phyloP scores from a whole-genome alignment of 2,329 filamentous ascomycete species.

The Ophiostoma montium region DNA sequence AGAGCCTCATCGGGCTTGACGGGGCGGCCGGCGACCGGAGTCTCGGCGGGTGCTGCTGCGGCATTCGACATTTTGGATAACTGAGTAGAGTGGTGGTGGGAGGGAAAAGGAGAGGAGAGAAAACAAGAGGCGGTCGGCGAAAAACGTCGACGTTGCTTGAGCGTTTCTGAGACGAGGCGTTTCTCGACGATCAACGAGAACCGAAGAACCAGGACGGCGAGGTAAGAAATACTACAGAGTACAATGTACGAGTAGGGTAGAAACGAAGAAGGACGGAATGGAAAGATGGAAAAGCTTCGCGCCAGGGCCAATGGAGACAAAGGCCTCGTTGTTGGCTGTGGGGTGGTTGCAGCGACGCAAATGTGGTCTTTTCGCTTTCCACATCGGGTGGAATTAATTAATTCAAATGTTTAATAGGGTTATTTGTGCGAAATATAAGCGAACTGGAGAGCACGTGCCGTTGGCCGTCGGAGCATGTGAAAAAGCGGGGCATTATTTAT shows the following conservation, averaged over 20 bases:
- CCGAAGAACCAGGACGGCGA: neutral
- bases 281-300: neutral
- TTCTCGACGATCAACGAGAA: neutral
- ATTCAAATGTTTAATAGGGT: neutral
- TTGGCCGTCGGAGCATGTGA: neutral
- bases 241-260: neutral
- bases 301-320: neutral
- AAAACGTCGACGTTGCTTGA: neutral
- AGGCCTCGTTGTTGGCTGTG: neutral
- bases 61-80: constrained; percentile 31
- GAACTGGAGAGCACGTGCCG: neutral
- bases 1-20: constrained; percentile 75
- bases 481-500: neutral
- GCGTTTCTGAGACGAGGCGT: neutral
- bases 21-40: constrained; percentile 45
- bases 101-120: neutral
- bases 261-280: neutral
- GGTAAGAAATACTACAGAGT: no score
- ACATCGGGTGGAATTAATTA: neutral
- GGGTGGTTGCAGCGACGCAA: neutral
- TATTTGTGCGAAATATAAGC: neutral
- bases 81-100: neutral
- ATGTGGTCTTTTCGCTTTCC: neutral
- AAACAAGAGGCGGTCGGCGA: neutral
- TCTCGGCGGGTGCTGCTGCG: constrained; percentile 21